phyloP scores from a whole-genome alignment of 441 rosid genomes.

The Iberis amara region DNA sequence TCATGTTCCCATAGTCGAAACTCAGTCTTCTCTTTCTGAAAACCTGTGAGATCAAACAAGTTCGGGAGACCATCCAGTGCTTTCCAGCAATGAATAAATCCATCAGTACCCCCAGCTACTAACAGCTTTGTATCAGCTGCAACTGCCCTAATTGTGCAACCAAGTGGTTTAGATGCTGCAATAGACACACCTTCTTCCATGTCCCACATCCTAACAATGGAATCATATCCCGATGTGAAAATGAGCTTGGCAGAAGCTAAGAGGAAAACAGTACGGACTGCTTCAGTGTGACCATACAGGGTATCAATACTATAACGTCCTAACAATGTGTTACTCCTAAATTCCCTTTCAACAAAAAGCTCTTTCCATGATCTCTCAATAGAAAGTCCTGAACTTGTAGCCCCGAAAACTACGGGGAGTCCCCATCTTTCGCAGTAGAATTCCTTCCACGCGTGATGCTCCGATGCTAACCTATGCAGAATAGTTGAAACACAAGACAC shows the following conservation, averaged over 20 bases:
- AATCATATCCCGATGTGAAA: slow-evolving; percentile 82
- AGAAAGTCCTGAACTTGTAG: slow-evolving; percentile 28
- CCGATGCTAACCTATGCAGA: slow-evolving; percentile 63
- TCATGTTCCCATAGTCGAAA: slow-evolving; percentile 83
- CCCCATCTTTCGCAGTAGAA: slow-evolving; percentile 89
- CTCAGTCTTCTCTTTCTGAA: slow-evolving; percentile 40
- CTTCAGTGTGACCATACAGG: slow-evolving; percentile 81
- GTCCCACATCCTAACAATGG: slow-evolving; percentile 77
- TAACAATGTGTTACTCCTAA: slow-evolving; percentile 63
- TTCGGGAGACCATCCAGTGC: slow-evolving; percentile 49
- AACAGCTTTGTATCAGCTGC: slow-evolving; percentile 71
- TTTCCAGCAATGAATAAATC: slow-evolving; percentile 83
- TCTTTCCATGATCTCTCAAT: slow-evolving; percentile 78
- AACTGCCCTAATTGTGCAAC: slow-evolving; percentile 82
- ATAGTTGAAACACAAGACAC: slow-evolving; percentile 73
- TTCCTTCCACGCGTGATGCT: slow-evolving; percentile 81
- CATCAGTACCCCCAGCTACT: slow-evolving; percentile 86
- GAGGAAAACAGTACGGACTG: slow-evolving; percentile 59
- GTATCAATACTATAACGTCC: slow-evolving; percentile 66
- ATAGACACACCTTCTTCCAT: slow-evolving; percentile 72
- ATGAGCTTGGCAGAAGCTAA: slow-evolving; percentile 81
- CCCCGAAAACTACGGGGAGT: slow-evolving; percentile 36
- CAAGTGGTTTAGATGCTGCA: slow-evolving; percentile 67
- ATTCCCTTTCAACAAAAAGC: slow-evolving; percentile 83
- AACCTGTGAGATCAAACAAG: slow-evolving; percentile 66